These are phyloP conservation scores for Trametes cingulata DNA, from an alignment of 768 basidiomycete species.

Conservation along the genomic window DNA sequence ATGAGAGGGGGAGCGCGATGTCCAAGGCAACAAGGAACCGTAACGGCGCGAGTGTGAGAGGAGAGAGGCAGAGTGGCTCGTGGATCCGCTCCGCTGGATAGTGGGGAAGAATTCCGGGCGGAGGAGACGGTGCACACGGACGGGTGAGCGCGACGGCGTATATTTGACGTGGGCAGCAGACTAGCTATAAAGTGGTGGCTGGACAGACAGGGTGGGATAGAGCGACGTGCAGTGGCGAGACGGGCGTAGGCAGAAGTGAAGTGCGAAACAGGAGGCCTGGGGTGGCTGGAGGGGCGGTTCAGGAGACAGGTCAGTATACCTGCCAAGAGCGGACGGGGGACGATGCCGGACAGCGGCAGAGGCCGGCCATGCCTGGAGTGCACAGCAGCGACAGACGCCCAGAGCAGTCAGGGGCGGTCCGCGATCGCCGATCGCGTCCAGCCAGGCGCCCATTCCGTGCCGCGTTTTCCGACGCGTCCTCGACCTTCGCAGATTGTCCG, in stretches of 20 bases:
- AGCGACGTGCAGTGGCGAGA: background rate
- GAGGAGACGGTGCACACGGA: background rate
- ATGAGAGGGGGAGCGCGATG: background rate
- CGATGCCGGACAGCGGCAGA: too few species aligned
- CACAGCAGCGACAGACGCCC: background rate
- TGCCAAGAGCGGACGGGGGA: background rate
- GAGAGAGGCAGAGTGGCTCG: background rate
- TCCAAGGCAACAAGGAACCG: background rate
- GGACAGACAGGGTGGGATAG: background rate
- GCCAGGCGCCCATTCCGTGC: background rate
- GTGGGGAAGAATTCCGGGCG: background rate
- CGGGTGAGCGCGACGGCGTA: background rate
- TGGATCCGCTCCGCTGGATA: background rate
- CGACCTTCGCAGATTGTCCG: too few species aligned
- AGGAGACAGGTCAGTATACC: too few species aligned
- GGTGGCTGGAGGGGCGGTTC: too few species aligned
- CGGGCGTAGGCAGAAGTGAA: too few species aligned
- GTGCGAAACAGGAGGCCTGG: background rate
- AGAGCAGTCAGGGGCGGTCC: slow-evolving; percentile 1
- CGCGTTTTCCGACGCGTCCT: background rate
- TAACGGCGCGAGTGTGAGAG: too few species aligned
- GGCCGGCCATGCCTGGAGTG: background rate
- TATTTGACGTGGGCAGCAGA: background rate
- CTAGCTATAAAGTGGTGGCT: background rate
- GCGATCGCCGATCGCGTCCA: slow-evolving; percentile 14